These are phyloP conservation scores for Pleurotus citrinopileatus DNA, from an alignment of 768 basidiomycete species.

Conservation along the genomic window DNA sequence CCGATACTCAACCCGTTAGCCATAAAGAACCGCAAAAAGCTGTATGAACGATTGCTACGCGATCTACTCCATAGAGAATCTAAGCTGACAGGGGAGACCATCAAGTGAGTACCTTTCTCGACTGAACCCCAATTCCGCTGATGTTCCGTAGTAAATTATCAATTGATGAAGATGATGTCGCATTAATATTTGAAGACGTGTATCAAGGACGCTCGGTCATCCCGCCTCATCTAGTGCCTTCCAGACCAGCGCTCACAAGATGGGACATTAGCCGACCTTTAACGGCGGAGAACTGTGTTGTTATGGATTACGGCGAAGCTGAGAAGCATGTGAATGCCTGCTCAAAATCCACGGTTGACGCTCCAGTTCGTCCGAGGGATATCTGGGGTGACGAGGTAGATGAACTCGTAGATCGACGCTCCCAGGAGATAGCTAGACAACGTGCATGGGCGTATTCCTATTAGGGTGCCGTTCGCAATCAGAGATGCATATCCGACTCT, in stretches of 20 bases:
- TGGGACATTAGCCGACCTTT: slow-evolving; percentile 75
- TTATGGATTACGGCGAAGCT: slow-evolving; percentile 76
- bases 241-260: slow-evolving; percentile 70
- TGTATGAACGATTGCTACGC: slow-evolving; percentile 76
- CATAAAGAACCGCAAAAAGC: slow-evolving; percentile 79
- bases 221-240: slow-evolving; percentile 74
- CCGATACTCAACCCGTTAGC: slow-evolving; percentile 82
- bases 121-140: slow-evolving; percentile 1
- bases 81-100: slow-evolving; percentile 54
- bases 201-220: slow-evolving; percentile 73
- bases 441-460: slow-evolving; percentile 47
- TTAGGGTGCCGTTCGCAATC: neutral
- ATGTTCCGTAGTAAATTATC: slow-evolving; percentile 56
- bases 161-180: slow-evolving; percentile 81
- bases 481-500: no score
- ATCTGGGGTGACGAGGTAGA: slow-evolving; percentile 72
- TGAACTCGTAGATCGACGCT: slow-evolving; percentile 53
- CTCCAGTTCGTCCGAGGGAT: slow-evolving; percentile 38
- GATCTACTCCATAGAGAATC: slow-evolving; percentile 77
- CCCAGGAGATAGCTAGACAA: slow-evolving; percentile 54
- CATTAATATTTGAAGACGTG: slow-evolving; percentile 84
- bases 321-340: slow-evolving; percentile 59
- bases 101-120: slow-evolving; percentile 47
- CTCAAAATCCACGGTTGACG: slow-evolving; percentile 21
- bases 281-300: slow-evolving; percentile 78